Conservation (phyloP, 768 basidiomycete genomes). For the Boletus rex-veris region DNA sequence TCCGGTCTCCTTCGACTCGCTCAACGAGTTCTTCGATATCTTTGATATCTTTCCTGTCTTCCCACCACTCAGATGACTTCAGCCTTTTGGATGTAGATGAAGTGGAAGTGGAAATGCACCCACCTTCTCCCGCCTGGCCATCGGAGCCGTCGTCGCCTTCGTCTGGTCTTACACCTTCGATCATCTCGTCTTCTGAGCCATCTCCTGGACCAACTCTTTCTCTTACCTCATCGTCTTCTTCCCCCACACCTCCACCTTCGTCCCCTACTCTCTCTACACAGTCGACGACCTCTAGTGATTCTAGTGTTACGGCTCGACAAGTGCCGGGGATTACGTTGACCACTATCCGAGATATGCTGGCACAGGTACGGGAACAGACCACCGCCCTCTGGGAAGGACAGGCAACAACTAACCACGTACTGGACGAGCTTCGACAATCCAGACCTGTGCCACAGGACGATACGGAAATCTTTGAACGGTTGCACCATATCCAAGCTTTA, state of each 20-base stretch:
- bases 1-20: constrained; percentile 39
- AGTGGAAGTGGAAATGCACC: constrained; percentile 14
- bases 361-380: constrained; percentile 56
- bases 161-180: constrained; percentile 30
- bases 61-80: constrained; percentile 74
- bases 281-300: constrained; percentile 34
- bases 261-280: constrained; percentile 34
- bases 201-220: constrained; percentile 40
- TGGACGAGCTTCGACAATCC: constrained; percentile 58
- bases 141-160: constrained; percentile 31
- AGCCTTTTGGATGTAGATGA: constrained; percentile 41
- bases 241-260: constrained; percentile 34
- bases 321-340: constrained; percentile 35
- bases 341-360: constrained; percentile 51
- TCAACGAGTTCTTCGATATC: constrained; percentile 37
- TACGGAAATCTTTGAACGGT: constrained; percentile 36
- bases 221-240: constrained; percentile 34
- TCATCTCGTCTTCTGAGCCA: constrained; percentile 31
- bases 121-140: constrained; percentile 37
- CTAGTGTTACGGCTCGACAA: constrained; percentile 36
- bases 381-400: constrained; percentile 63
- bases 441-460: constrained; percentile 40
- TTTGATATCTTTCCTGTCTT: constrained; percentile 49
- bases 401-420: constrained; percentile 49
- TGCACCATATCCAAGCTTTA: constrained; percentile 24